Percentiles rank a stretch among this genome's conserved stretches.
phyloP scores from a whole-genome alignment of 106 monocot genomes.

The Dendrobium huoshanense region DNA sequence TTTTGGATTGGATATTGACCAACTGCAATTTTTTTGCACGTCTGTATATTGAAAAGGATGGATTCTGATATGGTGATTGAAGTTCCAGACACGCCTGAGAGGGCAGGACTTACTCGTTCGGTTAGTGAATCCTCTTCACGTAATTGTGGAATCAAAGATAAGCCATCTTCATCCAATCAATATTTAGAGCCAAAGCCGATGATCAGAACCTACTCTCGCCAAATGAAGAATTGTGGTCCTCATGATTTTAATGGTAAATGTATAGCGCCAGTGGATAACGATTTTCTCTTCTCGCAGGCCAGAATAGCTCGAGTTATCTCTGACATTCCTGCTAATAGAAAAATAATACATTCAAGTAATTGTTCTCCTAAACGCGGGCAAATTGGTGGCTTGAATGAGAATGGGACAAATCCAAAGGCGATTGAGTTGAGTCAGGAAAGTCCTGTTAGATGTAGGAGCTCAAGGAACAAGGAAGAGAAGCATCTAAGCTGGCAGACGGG shows the following conservation, averaged over 20 bases:
- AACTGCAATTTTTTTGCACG: background rate
- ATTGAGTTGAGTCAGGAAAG: conserved; percentile 8
- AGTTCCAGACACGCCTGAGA: conserved; percentile 58
- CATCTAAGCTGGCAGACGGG: background rate
- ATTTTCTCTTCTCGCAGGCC: conserved; percentile 29
- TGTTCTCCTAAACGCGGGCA: background rate
- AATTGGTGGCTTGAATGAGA: conserved; percentile 1
- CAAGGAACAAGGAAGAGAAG: conserved; percentile 9
- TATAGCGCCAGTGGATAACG: conserved; percentile 10
- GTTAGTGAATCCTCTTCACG: conserved; percentile 4
- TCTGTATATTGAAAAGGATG: conserved; percentile 20
- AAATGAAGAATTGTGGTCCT: background rate
- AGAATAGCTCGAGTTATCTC: conserved; percentile 16
- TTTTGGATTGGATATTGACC: background rate
- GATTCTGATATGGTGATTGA: conserved; percentile 29
- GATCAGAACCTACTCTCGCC: background rate
- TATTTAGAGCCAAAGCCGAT: background rate
- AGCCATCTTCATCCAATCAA: conserved; percentile 4
- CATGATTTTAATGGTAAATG: conserved; percentile 4
- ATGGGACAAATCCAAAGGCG: conserved; percentile 6
- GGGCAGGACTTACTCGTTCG: conserved; percentile 4
- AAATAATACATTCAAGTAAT: background rate
- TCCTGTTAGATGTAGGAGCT: conserved; percentile 11
- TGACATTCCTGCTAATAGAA: background rate
- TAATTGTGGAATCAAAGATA: background rate